Evolutionary conservation across 495 filamentous ascomycete genomes (phyloP), one percentile per base, ranked within the genome.

Genomic region (Talaromyces adpressus): DNA sequence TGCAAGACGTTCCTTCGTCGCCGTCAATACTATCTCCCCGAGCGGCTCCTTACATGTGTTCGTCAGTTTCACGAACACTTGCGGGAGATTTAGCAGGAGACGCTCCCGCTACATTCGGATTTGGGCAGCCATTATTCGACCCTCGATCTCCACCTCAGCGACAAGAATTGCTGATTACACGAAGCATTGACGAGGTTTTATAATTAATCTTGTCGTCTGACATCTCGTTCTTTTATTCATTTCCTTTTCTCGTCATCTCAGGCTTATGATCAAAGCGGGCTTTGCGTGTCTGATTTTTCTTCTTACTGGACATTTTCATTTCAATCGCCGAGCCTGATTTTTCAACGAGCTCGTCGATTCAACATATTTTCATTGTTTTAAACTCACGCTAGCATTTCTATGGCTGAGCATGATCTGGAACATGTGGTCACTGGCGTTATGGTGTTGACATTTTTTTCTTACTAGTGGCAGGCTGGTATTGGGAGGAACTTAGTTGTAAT

Each of bases 141-240:
- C 81, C 81, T 2, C 73, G 81, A 64, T 82, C 80, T 16, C 81
- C 81, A 49, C 75, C 75, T 14, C 71, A 72, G 30, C 76, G 75
- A 49, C 73, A 73, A 9, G 81, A 82, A 65, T 72, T 75, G 20
- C 67, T 81, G 59, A 82, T 82, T 61, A 79, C 81, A 73, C 78
- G 81, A 71, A 82, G 72, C 65, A 83, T 83, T 67, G 80, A 81
- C 67, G 81, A 82, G 68, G 77, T 83, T 70, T 67, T 81, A 59
- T 81, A 73, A 77, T 72, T 65, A 63, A 47, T 6, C 18, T n/a
- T 25, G 29, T 27, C 20, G 45, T 61, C 56, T 9, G 5, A 51
- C 23, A 49, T 49, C 14, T 45, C 20, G 18, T 61, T 66, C 66
- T 64, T 62, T 64, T 69, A 59, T 63, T 67, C 67, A 63, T 18